Conservation (phyloP, 2,329 filamentous ascomycete genomes). For the Fusarium sarcochroum region DNA sequence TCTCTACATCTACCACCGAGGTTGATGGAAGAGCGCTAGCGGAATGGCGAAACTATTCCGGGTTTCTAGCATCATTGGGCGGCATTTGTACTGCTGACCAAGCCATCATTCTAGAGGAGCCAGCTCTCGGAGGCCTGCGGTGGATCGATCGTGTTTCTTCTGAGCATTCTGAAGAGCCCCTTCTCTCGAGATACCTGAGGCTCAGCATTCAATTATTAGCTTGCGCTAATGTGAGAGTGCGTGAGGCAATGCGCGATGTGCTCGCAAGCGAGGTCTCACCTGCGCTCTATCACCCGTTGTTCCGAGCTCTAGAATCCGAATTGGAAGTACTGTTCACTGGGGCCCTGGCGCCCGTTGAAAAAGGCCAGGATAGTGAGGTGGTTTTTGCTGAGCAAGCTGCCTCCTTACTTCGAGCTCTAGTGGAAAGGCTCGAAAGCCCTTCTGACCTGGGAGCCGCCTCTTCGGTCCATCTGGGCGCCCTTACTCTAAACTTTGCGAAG, state of each 20-base stretch:
- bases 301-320: constrained; percentile 75
- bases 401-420: constrained; percentile 72
- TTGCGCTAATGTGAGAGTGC: constrained; percentile 73
- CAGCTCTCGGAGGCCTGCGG: constrained; percentile 67
- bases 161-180: constrained; percentile 72
- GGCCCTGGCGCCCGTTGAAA: constrained; percentile 64
- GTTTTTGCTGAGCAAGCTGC: constrained; percentile 78
- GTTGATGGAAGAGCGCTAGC: constrained; percentile 68
- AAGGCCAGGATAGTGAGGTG: constrained; percentile 71
- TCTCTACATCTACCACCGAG: constrained; percentile 67
- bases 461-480: constrained; percentile 73
- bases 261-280: constrained; percentile 75
- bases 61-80: constrained; percentile 76
- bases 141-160: constrained; percentile 76
- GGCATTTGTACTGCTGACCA: constrained; percentile 75
- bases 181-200: constrained; percentile 72
- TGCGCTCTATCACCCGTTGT: constrained; percentile 72
- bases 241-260: constrained; percentile 77
- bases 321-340: constrained; percentile 74
- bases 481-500: constrained; percentile 76
- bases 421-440: constrained; percentile 74
- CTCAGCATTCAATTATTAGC: constrained; percentile 76
- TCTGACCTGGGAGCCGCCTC: constrained; percentile 73
- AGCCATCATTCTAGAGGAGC: constrained; percentile 69
- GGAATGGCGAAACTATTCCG: constrained; percentile 79